These are phyloP conservation scores for Posidonia australis DNA, from an alignment of 106 monocot species.

Conservation along the genomic window DNA sequence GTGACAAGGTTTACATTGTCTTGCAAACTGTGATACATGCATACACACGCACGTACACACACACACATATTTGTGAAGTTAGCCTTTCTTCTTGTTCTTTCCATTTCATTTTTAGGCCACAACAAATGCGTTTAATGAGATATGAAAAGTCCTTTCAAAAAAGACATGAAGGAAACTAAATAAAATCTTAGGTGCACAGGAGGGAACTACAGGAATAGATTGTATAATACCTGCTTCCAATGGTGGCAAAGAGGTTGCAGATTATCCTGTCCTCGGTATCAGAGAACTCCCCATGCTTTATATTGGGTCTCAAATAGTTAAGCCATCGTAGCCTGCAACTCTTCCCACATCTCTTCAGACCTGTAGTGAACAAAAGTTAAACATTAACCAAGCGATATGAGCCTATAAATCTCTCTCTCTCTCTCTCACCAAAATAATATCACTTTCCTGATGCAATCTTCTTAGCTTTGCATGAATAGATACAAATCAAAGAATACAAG, in stretches of 20 bases:
- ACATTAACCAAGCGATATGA: neutral
- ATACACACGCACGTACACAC: neutral
- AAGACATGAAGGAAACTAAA: neutral
- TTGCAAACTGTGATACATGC: neutral
- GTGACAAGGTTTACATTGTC: too few species aligned
- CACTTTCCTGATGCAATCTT: too few species aligned
- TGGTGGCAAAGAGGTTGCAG: constrained; percentile 57
- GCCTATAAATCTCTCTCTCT: neutral
- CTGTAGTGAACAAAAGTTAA: constrained; percentile 10
- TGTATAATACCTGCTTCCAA: constrained; percentile 52
- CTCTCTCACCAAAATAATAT: neutral
- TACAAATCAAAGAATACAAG: neutral
- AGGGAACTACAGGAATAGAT: neutral
- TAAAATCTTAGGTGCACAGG: too few species aligned
- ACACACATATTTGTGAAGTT: neutral
- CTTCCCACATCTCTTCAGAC: constrained; percentile 90
- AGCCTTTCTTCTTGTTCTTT: too few species aligned
- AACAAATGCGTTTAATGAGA: too few species aligned
- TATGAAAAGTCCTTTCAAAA: neutral
- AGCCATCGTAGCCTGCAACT: constrained; percentile 90
- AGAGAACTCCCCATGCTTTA: constrained; percentile 76
- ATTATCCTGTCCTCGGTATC: constrained; percentile 63
- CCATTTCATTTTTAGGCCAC: too few species aligned
- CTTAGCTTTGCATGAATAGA: neutral
- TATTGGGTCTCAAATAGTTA: constrained; percentile 58